Conservation (phyloP, 148 eudicot genomes). For the Amaranthus hypochondriacus region DNA sequence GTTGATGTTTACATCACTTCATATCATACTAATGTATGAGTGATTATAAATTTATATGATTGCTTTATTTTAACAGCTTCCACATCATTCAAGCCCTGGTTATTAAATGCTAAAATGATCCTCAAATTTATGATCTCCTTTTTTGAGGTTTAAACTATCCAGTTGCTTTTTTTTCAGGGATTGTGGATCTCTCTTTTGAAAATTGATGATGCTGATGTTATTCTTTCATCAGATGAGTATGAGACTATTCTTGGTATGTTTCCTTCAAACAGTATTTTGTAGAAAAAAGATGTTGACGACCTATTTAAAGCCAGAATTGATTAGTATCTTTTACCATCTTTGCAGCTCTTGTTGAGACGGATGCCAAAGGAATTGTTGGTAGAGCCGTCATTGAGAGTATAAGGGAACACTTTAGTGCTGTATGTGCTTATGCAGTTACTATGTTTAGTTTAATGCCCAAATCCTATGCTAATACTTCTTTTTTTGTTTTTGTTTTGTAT, state of each 20-base stretch:
- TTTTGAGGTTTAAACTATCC: conserved; percentile 1
- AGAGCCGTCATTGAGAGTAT: conserved; percentile 92
- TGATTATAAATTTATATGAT: background rate
- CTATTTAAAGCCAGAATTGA: background rate
- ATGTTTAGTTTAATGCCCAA: conserved; percentile 9
- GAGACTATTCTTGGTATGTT: conserved; percentile 84
- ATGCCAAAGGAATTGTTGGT: conserved; percentile 90
- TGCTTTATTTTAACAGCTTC: background rate
- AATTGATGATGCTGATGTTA: conserved; percentile 75
- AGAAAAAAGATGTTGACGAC: background rate
- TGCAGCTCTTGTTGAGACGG: conserved; percentile 92
- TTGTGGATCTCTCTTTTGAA: conserved; percentile 80
- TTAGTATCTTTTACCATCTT: conserved; percentile 10
- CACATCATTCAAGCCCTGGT: background rate
- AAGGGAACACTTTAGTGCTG: conserved; percentile 80
- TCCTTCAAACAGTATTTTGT: conserved; percentile 9
- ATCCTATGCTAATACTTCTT: conserved; percentile 15
- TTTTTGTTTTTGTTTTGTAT: background rate
- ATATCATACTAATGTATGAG: no score
- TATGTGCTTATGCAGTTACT: conserved; percentile 29
- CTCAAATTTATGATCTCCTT: background rate
- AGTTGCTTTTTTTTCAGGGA: conserved; percentile 44
- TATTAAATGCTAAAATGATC: background rate
- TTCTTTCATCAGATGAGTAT: conserved; percentile 89
- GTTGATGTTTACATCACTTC: no score